Conservation (phyloP, 352 stramenopile species). For the Phytophthora uliginosa region DNA sequence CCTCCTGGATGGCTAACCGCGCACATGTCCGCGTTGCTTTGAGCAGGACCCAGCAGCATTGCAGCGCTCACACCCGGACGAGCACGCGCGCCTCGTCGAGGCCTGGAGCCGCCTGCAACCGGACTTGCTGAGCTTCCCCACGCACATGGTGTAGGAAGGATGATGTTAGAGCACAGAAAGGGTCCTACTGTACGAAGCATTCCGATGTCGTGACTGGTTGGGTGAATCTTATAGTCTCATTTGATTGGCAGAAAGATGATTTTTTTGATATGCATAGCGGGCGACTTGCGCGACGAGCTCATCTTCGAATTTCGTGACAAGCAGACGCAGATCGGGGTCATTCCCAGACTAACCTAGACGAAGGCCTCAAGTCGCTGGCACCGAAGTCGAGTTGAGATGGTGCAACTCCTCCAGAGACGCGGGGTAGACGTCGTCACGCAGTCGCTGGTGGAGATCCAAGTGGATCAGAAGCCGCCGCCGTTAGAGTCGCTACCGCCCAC, state of each 20-base stretch:
- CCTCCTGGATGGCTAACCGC: conserved; percentile 20
- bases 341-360: conserved; percentile 24
- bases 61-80: conserved; percentile 75
- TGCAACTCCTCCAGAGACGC: conserved; percentile 28
- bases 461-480: conserved; percentile 24
- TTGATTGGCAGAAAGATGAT: conserved; percentile 11
- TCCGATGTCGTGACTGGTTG: conserved; percentile 25
- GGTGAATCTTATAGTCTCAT: conserved; percentile 19
- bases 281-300: not conserved
- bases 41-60: conserved; percentile 73
- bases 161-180: conserved; percentile 24
- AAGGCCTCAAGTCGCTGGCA: conserved; percentile 8
- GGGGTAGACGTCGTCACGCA: conserved; percentile 15
- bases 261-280: conserved; percentile 12
- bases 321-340: conserved; percentile 16
- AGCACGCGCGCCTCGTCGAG: conserved; percentile 77
- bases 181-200: conserved; percentile 10
- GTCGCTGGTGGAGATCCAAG: conserved; percentile 31
- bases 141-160: conserved; percentile 36
- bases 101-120: conserved; percentile 80
- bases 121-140: conserved; percentile 63
- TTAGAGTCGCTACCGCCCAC: conserved; percentile 16
- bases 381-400: conserved; percentile 16
- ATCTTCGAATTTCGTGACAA: conserved; percentile 19
- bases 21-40: not conserved